Evolutionary conservation across 208 protist species (phyloP), one percentile per base, ranked within the genome.

Genomic region (Naegleria lovaniensis): DNA sequence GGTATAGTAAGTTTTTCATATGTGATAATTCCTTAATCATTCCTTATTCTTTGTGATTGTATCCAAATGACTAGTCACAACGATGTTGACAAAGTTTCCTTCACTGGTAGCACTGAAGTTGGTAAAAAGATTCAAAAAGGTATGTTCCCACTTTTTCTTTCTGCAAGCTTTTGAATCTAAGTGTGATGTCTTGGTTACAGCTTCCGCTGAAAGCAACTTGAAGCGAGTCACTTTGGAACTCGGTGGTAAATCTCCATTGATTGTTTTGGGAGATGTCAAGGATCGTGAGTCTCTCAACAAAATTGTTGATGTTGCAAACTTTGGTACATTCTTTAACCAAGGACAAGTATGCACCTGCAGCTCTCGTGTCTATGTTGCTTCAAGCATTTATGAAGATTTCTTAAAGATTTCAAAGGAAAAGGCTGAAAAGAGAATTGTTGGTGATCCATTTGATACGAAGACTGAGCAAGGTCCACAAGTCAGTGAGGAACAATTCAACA

Each of bases 211-310:
- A 19, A 91, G 39, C 22, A 94, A 94, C 52, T 84, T 94, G 1
- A 94, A 94, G 83, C 85, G 75, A 29, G 75, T 76, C 11, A 89
- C 95, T 43, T 91, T 98, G 0, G 96, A 98, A 92, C 92, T 98
- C 0, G 97, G 97, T 85, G 97, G 97, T 90, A 98, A 98, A 94
- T 96, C 94, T 1, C 94, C 96, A 83, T 94, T 97, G 76, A 96
- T 98, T 86, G 92, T 98, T 55, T 94, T 94, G 91, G 93, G 91
- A 52, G 96, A 98, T 92, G 95, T 95, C 6, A 29, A 13, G 13
- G 41, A 88, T 48, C 15, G 9, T 29, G 41, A 16, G 15, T 95
- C 97, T 90, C 39, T 98, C 6, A 92, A 96, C 67, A 75, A 94
- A 90, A 94, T 95, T 43, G 94, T 95, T 13, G 90, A 76, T 29